Evolutionary conservation across 2,329 filamentous ascomycete species (phyloP).

Genomic region (Diaporthe sp.): DNA sequence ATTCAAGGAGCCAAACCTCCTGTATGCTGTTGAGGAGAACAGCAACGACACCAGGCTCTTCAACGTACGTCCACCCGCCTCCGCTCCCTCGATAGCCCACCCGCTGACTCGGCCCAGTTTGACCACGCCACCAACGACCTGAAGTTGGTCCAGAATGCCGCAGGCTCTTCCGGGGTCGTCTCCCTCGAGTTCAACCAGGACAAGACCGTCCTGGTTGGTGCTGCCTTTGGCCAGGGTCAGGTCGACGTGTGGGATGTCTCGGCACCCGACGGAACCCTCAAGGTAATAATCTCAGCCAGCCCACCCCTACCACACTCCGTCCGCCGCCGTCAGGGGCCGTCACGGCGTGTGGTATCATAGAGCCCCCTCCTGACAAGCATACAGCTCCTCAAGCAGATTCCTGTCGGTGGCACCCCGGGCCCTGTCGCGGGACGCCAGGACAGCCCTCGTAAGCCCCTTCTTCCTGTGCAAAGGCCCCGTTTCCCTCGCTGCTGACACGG

Average conservation of each 20-base stretch:
- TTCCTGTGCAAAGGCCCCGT: no score
- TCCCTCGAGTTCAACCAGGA: constrained; percentile 58
- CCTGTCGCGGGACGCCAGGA: constrained; percentile 40
- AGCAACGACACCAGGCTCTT: constrained; percentile 52
- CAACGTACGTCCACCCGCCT: constrained; percentile 36
- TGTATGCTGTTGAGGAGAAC: constrained; percentile 62
- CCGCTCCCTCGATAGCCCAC: background rate
- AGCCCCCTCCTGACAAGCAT: background rate
- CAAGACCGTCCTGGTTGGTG: constrained; percentile 53
- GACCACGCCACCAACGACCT: constrained; percentile 46
- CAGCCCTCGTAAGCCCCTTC: constrained; percentile 36
- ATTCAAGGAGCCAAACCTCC: constrained; percentile 49
- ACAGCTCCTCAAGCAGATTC: constrained; percentile 36
- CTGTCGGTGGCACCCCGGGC: constrained; percentile 38
- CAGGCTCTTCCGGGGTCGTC: constrained; percentile 56
- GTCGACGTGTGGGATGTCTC: constrained; percentile 35
- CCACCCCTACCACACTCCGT: background rate
- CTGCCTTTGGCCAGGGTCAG: constrained; percentile 27
- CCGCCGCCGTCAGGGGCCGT: background rate
- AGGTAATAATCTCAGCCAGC: background rate
- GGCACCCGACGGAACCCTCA: constrained; percentile 24
- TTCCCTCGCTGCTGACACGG: background rate
- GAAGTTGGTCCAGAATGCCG: constrained; percentile 42
- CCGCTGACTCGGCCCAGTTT: constrained; percentile 40
- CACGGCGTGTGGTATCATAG: background rate